Evolutionary conservation across 2,329 filamentous ascomycete species (phyloP).

Genomic region (Fusarium hostae): DNA sequence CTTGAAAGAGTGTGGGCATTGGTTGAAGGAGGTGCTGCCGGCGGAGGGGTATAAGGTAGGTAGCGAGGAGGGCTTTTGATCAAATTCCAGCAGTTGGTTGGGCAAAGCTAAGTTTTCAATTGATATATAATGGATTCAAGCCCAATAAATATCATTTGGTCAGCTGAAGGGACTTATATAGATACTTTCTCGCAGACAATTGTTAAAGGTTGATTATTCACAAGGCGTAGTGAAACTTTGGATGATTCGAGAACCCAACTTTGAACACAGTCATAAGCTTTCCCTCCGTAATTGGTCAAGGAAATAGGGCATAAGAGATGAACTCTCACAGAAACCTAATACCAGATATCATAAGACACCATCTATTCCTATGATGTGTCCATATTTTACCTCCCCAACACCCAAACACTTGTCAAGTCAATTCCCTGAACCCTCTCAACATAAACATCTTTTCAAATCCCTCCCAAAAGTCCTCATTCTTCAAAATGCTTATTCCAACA

Average conservation of each 20-base stretch:
- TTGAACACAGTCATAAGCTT: background rate
- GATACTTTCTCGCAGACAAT: background rate
- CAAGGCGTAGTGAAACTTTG: background rate
- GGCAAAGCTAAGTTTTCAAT: too few relatives aligned
- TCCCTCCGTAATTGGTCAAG: background rate
- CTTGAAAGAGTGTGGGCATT: background rate
- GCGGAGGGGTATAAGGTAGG: too few relatives aligned
- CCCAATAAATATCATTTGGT: background rate
- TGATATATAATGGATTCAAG: too few relatives aligned
- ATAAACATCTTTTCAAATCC: background rate
- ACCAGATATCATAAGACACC: background rate
- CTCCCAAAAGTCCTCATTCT: too few relatives aligned
- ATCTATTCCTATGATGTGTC: background rate
- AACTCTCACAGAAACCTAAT: background rate
- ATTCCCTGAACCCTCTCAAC: background rate
- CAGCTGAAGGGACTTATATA: background rate
- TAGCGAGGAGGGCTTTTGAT: background rate
- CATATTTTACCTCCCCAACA: background rate
- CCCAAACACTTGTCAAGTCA: background rate
- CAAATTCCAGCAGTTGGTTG: too few relatives aligned
- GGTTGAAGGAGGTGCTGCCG: background rate
- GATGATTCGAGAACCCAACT: background rate
- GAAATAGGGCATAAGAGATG: background rate
- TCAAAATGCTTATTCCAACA: fast-evolving
- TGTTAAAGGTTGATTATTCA: background rate